These are phyloP conservation scores for Saitozyma podzolica DNA, from an alignment of 768 basidiomycete species.

Conservation along the genomic window DNA sequence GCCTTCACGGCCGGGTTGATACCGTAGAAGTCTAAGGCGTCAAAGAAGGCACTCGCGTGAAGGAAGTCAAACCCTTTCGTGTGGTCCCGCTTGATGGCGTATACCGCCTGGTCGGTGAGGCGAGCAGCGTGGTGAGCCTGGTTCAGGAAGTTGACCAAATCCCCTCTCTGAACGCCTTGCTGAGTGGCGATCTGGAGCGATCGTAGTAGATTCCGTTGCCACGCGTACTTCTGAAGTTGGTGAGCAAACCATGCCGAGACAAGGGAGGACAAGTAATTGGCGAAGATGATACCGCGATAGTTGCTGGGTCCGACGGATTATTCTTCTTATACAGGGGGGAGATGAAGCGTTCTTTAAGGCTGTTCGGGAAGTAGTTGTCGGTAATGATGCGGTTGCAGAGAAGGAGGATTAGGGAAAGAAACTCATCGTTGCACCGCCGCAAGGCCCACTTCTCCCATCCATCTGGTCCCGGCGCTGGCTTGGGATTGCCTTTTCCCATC, in stretches of 20 bases:
- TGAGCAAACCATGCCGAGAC: neutral
- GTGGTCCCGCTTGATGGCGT: slow-evolving; percentile 18
- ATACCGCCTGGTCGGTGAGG: neutral
- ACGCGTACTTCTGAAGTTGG: slow-evolving; percentile 5
- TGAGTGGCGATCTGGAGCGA: slow-evolving; percentile 21
- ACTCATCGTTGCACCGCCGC: neutral
- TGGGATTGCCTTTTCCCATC: slow-evolving; percentile 12
- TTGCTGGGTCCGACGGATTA: slow-evolving; percentile 14
- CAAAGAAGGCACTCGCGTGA: slow-evolving; percentile 4
- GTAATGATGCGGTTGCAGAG: slow-evolving; percentile 13
- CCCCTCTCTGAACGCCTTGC: slow-evolving; percentile 8
- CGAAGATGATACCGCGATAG: slow-evolving; percentile 17
- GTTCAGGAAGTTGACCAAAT: slow-evolving; percentile 10
- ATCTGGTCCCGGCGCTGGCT: slow-evolving; percentile 22
- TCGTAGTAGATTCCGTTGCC: slow-evolving; percentile 9
- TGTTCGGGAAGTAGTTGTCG: slow-evolving; percentile 17
- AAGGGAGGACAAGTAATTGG: slow-evolving; percentile 13
- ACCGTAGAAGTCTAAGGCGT: slow-evolving; percentile 15
- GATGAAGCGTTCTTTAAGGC: slow-evolving; percentile 17
- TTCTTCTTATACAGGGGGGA: slow-evolving; percentile 10
- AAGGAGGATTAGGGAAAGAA: neutral
- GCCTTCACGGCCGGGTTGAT: neutral
- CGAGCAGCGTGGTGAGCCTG: slow-evolving; percentile 9
- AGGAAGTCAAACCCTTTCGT: slow-evolving; percentile 22
- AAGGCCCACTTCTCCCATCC: slow-evolving; percentile 23